Evolutionary conservation across 2,329 filamentous ascomycete genomes (phyloP).

Genomic region (Trichoderma citrinoviride): DNA sequence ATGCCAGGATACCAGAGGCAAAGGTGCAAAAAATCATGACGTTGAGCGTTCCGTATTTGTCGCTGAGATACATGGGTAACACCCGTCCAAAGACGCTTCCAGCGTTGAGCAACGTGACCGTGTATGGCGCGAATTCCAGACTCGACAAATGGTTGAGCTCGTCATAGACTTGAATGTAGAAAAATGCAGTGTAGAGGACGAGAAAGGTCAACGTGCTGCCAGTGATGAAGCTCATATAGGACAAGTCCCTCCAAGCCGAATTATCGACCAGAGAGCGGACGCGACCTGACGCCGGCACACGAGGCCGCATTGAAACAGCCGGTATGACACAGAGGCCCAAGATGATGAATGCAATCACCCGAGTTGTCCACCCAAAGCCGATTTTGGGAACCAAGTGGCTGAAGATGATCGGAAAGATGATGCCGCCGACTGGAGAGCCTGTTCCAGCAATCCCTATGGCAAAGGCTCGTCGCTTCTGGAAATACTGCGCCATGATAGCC

Average conservation of each 20-base stretch:
- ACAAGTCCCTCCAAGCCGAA: neutral
- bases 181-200: neutral
- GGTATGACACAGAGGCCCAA: conserved; percentile 32
- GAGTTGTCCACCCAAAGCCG: conserved; percentile 38
- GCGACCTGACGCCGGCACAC: neutral
- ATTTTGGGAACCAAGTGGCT: conserved; percentile 31
- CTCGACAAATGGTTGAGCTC: conserved; percentile 31
- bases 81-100: conserved; percentile 47
- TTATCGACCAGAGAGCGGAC: neutral
- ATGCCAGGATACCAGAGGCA: neutral
- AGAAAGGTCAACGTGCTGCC: neutral
- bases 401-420: conserved; percentile 40
- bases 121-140: conserved; percentile 39
- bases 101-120: conserved; percentile 47
- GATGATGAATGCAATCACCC: conserved; percentile 32
- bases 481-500: conserved; percentile 36
- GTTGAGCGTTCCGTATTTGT: conserved; percentile 38
- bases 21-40: conserved; percentile 29
- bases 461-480: conserved; percentile 30
- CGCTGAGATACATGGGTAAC: conserved; percentile 39
- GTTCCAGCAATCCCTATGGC: conserved; percentile 37
- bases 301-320: conserved; percentile 29
- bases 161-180: neutral
- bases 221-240: neutral
- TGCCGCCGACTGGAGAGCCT: conserved; percentile 25